A percentile compares a stretch with the other conserved stretches of the same genome.
These are phyloP conservation scores for Papiliotrema fonsecae DNA, from an alignment of 1,284 basidiomycete genomes.

Conservation along the genomic window DNA sequence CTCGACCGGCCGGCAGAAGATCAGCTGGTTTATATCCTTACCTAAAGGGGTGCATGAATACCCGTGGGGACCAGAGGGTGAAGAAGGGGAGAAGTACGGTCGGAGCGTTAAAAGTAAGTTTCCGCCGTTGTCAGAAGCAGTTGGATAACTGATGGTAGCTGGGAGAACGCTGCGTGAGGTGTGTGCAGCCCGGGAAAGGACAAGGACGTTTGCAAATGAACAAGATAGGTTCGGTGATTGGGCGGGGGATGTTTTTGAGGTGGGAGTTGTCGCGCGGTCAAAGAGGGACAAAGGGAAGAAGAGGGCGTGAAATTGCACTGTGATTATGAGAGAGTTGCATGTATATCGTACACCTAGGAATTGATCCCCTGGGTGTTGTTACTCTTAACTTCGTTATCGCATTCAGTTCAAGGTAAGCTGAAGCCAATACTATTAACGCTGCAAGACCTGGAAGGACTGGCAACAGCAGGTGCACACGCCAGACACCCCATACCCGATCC, in stretches of 20 bases:
- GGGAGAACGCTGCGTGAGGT: constrained; percentile 2
- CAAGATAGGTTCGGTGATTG: background rate
- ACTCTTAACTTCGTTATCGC: no score
- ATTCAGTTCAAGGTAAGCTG: no score
- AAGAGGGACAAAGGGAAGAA: background rate
- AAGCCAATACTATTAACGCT: no score
- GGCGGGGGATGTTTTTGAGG: background rate
- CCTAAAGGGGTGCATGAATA: constrained; percentile 23
- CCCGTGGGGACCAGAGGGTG: constrained; percentile 31
- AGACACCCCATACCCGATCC: no score
- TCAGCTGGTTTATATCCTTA: constrained; percentile 33
- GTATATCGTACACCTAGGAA: no score
- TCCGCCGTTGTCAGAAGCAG: background rate
- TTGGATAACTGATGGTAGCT: background rate
- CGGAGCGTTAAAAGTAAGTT: constrained; percentile 37
- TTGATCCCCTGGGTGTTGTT: no score
- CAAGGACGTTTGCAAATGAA: background rate
- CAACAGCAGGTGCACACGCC: no score
- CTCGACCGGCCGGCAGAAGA: constrained; percentile 19
- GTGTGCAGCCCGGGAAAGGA: background rate
- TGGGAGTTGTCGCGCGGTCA: background rate
- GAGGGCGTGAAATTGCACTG: background rate
- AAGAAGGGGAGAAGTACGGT: constrained; percentile 29
- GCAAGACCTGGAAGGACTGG: no score
- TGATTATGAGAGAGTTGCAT: no score